Evolutionary conservation across 2,329 filamentous ascomycete genomes (phyloP), one percentile per base, ranked within the genome.

Genomic region (Thermochaetoides dissita): DNA sequence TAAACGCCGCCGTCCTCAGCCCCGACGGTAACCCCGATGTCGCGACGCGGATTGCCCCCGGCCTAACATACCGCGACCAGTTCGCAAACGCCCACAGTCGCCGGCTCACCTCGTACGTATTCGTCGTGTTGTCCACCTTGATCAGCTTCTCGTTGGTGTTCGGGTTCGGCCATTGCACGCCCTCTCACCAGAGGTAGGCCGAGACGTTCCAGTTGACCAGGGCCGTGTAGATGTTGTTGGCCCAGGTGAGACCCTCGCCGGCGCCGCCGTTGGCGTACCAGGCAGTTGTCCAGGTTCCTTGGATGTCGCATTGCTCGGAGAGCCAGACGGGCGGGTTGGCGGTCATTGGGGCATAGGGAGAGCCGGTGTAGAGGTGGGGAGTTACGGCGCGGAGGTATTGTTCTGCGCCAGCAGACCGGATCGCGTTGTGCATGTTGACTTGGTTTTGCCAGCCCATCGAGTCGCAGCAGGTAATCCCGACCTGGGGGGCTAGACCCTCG

Each of bases 161-260:
- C 10, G 57, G 57, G 47, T 51, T 56, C 7, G 51, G 52, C 51
- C 51, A 53, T 48, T 60, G 54, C 11, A 57, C 55, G 30, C 69
- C 68, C 52, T 70, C 65, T 71, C 71, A 76, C 57, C 71, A 74
- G 6, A 76, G 57, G 51, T 72, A 74, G 0, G 63, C 72, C 8
- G 63, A 67, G 6, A 70, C 57, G 49, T 69, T 67, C 31, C 61
- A 61, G 51, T 64, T 65, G 7, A 69, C 61, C n/a, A 76, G 57
- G 11, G 63, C 68, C 28, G 61, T 62, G 54, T 68, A 67, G 36
- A 76, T 65, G 48, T 69, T 67, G 49, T 68, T 67, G 2, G 71
- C 71, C 71, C 69, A 75, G 2, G 68, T 72, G 49, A 71, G 58
- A 6, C 71, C 72, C 45, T 75, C 71, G 32, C 65, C 64, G 0